Evolutionary conservation across 108 stramenopile genomes (phyloP), one percentile per base, ranked within the genome.

Genomic region (Cafeteria roenbergensis): DNA sequence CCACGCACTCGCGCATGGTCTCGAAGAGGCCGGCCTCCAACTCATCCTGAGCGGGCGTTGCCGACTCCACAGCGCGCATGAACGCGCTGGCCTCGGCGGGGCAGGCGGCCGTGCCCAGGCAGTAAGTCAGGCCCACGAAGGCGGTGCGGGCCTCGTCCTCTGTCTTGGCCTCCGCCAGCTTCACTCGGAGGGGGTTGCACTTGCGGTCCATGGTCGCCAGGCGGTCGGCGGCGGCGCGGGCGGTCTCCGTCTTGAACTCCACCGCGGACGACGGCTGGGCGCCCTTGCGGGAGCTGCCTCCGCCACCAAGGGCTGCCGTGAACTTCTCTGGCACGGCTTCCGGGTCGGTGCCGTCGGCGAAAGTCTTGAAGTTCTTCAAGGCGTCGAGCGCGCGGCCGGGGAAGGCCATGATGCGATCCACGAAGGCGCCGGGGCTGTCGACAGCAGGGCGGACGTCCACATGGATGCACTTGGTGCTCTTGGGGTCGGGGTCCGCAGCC

Each of bases 401-500:
- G 90, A 94, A 94, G 8, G 50, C 54, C 1, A 89, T 63, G 58
- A 78, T 64, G 27, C 94, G 77, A 35, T 87, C 85, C 58, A 81
- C 63, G 1, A 91, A 17, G 20, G 79, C 75, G 9, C 59, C 28
- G 9, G 84, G 64, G 1, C 80, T 70, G 79, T 95, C 94, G 51
- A 90, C 48, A 0, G 97, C 97, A 0, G 97, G 97, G 24, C 97
- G 81, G 0, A 93, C 97, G 75, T 99, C 97, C 17, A 99, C 87
- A 60, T 85, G 66, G 52, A 96, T 80, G 36, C 84, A 86, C 12
- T 84, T 84, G 21, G 87, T 74, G 24, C 81, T 80, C 0, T 78
- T 63, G 64, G 80, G 80, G 32, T 80, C 73, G 51, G 82, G 64
- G 73, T 63, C 65, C 32, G 89, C 88, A 68, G 80, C 70, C 30